Conservation (phyloP, 495 filamentous ascomycete species). For the Penicillium turbatum region DNA sequence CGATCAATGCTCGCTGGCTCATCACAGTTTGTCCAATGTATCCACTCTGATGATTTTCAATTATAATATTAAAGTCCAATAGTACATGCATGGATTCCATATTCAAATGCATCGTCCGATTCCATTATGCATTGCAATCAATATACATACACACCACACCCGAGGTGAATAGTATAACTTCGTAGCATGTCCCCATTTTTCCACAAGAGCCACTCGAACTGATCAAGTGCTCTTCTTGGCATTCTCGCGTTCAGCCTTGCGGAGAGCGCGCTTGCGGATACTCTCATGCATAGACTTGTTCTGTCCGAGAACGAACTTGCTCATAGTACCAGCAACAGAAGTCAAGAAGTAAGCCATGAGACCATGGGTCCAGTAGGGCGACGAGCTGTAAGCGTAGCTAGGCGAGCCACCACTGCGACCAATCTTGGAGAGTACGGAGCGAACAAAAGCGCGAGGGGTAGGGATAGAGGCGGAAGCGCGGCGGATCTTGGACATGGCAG, state of each 20-base stretch:
- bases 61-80: too few species aligned
- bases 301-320: slow-evolving; percentile 53
- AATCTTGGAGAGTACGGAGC: slow-evolving; percentile 72
- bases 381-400: slow-evolving; percentile 71
- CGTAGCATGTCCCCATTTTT: neutral
- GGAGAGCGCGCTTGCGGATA: slow-evolving; percentile 83
- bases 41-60: too few species aligned
- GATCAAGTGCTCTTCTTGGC: slow-evolving; percentile 44
- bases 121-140: neutral
- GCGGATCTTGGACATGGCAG: slow-evolving; percentile 94
- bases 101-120: neutral
- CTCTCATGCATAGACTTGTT: slow-evolving; percentile 80
- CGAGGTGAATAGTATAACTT: neutral
- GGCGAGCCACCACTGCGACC: slow-evolving; percentile 73
- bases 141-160: neutral
- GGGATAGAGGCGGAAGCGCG: slow-evolving; percentile 72
- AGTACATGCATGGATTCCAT: neutral
- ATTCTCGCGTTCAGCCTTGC: slow-evolving; percentile 78
- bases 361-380: slow-evolving; percentile 89
- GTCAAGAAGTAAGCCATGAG: slow-evolving; percentile 81
- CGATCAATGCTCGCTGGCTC: too few species aligned
- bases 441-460: slow-evolving; percentile 76
- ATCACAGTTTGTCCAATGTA: too few species aligned
- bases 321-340: slow-evolving; percentile 63
- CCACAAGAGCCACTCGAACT: neutral